phyloP scores from a whole-genome alignment of 108 stramenopile genomes.

The Skeletonema tropicum region DNA sequence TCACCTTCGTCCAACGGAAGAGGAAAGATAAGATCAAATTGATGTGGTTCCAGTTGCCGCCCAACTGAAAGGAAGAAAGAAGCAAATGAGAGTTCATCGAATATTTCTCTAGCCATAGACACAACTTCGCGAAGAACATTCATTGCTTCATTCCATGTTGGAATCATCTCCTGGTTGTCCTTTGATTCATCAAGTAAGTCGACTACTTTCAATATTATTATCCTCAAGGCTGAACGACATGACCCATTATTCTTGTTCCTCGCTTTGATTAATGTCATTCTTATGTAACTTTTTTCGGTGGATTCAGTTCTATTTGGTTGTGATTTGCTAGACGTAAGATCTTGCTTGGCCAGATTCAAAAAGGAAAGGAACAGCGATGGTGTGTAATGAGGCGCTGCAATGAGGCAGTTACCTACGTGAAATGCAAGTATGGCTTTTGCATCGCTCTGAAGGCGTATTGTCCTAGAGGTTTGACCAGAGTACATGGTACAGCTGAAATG shows the following conservation, averaged over 20 bases:
- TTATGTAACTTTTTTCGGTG: constrained; percentile 11
- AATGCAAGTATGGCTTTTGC: constrained; percentile 14
- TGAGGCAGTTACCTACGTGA: constrained; percentile 34
- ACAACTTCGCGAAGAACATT: constrained; percentile 23
- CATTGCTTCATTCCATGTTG: constrained; percentile 35
- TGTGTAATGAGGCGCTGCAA: constrained; percentile 38
- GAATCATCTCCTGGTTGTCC: background rate
- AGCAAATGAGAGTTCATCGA: constrained; percentile 33
- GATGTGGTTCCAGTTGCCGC: constrained; percentile 54
- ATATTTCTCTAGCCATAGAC: constrained; percentile 20
- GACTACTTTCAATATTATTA: constrained; percentile 43
- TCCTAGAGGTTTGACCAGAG: constrained; percentile 35
- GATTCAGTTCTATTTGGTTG: background rate
- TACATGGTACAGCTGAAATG: constrained; percentile 30
- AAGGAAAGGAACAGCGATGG: constrained; percentile 38
- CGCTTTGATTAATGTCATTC: constrained; percentile 9
- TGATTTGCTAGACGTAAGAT: background rate
- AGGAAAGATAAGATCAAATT: constrained; percentile 55
- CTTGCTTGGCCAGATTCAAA: constrained; percentile 13
- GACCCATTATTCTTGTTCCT: constrained; percentile 22
- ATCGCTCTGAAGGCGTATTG: constrained; percentile 2
- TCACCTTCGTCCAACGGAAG: constrained; percentile 16
- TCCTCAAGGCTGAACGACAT: constrained; percentile 27
- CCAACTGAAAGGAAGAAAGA: constrained; percentile 53
- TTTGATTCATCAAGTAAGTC: constrained; percentile 29